A percentile compares a stretch with the other conserved stretches of the same genome.
Conservation (phyloP, 352 stramenopile species). For the Pythium biforme region DNA sequence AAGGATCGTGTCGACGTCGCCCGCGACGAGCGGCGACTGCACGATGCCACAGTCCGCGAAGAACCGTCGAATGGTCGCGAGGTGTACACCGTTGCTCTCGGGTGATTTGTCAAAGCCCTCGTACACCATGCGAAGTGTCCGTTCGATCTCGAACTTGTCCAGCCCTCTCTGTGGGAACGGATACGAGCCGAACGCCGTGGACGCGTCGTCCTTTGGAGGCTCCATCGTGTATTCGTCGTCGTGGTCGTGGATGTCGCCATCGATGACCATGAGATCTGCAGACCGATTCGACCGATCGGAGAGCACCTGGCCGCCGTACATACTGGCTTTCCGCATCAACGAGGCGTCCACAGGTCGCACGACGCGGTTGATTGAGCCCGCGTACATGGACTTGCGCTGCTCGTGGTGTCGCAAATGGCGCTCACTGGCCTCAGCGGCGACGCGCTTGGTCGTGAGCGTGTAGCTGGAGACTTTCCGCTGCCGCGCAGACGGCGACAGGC, state of each 20-base stretch:
- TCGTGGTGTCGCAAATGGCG: constrained; percentile 18
- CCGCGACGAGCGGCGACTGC: constrained; percentile 44
- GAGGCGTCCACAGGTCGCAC: constrained; percentile 18
- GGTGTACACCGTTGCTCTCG: constrained; percentile 54
- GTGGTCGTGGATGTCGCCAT: constrained; percentile 8
- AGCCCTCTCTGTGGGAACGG: constrained; percentile 1
- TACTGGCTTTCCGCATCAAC: constrained; percentile 19
- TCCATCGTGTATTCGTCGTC: constrained; percentile 24
- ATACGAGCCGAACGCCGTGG: not conserved
- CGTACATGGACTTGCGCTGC: constrained; percentile 27
- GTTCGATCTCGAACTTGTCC: constrained; percentile 36
- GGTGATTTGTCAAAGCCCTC: constrained; percentile 46
- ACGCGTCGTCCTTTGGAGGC: constrained; percentile 19
- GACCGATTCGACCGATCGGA: constrained; percentile 3
- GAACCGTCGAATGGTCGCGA: constrained; percentile 64
- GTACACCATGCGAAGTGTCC: constrained; percentile 41
- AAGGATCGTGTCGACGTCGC: constrained; percentile 70
- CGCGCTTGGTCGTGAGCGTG: constrained; percentile 26
- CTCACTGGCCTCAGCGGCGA: constrained; percentile 7
- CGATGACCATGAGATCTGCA: constrained; percentile 5
- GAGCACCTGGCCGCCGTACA: constrained; percentile 13
- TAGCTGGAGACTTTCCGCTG: constrained; percentile 22
- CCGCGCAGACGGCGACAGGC: constrained; percentile 12
- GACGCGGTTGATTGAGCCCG: constrained; percentile 12
- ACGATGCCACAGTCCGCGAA: constrained; percentile 64